phyloP scores from a whole-genome alignment of 257 asterid species.

The Solanum arcanum region DNA sequence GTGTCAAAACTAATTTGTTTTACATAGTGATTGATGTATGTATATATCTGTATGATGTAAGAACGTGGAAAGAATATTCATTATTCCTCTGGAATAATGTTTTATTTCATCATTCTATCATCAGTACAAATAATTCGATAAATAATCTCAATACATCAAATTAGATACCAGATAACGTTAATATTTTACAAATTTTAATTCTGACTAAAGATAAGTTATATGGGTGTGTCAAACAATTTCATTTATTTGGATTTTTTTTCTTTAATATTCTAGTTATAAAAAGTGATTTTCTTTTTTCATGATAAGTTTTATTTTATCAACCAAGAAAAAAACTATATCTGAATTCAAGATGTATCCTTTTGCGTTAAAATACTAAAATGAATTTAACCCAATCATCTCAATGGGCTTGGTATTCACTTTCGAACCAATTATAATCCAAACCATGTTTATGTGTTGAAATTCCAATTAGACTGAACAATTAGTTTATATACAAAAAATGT shows the following conservation, averaged over 20 bases:
- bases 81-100: not conserved
- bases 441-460: too few relatives aligned
- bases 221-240: not conserved
- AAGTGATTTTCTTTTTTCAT: not conserved
- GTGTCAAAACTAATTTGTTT: not conserved
- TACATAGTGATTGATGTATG: not conserved
- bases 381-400: not conserved
- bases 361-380: not conserved
- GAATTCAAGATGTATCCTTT: not conserved
- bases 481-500: too few relatives aligned
- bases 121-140: not conserved
- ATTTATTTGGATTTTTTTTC: not conserved
- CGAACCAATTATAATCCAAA: not conserved
- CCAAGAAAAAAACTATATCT: not conserved
- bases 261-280: not conserved
- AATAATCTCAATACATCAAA: not conserved
- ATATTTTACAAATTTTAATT: not conserved
- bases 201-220: not conserved
- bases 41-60: not conserved
- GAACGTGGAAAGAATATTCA: not conserved
- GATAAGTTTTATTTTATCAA: not conserved
- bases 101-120: not conserved
- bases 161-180: not conserved
- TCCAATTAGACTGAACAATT: too few relatives aligned
- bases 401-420: not conserved